These are phyloP conservation scores for Hortiboletus flavorubellus DNA, from an alignment of 768 basidiomycete species.

Conservation along the genomic window DNA sequence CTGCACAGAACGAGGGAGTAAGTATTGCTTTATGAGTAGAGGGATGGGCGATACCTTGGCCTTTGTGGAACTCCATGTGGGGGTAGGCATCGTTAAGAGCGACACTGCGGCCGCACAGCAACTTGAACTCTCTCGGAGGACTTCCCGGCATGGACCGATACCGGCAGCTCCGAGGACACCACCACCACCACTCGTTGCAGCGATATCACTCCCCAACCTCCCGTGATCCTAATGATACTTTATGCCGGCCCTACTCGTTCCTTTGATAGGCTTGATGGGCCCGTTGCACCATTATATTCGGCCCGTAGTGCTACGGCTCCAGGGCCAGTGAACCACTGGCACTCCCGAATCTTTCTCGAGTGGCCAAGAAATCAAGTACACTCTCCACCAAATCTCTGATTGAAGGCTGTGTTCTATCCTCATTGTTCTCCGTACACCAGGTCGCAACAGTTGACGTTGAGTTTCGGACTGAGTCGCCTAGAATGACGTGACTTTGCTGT, in stretches of 20 bases:
- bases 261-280: neutral
- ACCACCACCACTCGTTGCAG: neutral
- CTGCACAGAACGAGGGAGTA: constrained; percentile 22
- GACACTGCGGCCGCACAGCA: constrained; percentile 1
- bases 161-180: neutral
- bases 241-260: neutral
- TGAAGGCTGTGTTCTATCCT: neutral
- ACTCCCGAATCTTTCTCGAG: neutral
- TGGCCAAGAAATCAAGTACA: neutral
- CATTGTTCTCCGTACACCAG: neutral
- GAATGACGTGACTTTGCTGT: neutral
- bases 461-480: neutral
- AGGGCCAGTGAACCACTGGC: neutral
- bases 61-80: constrained; percentile 58
- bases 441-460: neutral
- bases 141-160: constrained; percentile 13
- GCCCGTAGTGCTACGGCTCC: neutral
- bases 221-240: neutral
- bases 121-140: neutral
- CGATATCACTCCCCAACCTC: neutral
- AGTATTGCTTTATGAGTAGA: neutral
- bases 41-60: constrained; percentile 43
- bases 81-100: constrained; percentile 24
- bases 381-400: neutral
- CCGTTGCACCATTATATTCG: neutral